Evolutionary conservation across 768 basidiomycete genomes (phyloP).

Genomic region (Mycena galericulata): DNA sequence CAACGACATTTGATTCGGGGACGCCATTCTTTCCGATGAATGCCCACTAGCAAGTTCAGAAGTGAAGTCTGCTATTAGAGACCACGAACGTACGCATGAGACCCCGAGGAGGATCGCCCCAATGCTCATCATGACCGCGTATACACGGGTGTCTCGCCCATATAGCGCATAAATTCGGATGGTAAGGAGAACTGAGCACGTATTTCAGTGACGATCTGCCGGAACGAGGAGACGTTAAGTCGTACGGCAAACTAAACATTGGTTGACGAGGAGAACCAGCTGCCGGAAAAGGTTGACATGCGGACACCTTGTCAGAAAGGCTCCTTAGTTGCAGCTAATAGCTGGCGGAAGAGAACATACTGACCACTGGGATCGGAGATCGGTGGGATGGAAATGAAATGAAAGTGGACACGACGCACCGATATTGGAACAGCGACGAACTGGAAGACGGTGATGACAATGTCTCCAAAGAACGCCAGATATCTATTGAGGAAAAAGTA

Average conservation of each 20-base stretch:
- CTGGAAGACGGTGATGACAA: slow-evolving; percentile 7
- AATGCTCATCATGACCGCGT: neutral
- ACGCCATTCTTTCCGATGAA: slow-evolving; percentile 9
- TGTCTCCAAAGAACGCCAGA: slow-evolving; percentile 23
- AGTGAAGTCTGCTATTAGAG: neutral
- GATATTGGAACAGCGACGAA: slow-evolving; percentile 14
- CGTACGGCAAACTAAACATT: slow-evolving; percentile 18
- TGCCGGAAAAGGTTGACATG: slow-evolving; percentile 27
- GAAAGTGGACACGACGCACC: slow-evolving; percentile 5
- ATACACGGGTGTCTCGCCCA: slow-evolving; percentile 1
- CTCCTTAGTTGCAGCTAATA: neutral
- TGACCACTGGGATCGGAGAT: neutral
- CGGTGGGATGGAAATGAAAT: no score
- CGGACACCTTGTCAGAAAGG: neutral
- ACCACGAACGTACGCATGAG: slow-evolving; percentile 1
- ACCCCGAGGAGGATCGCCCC: slow-evolving; percentile 6
- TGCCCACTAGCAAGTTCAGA: slow-evolving; percentile 4
- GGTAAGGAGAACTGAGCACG: slow-evolving; percentile 9
- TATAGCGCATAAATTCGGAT: slow-evolving; percentile 28
- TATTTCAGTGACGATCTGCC: neutral
- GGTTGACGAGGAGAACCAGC: slow-evolving; percentile 22
- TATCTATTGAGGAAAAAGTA: slow-evolving; percentile 28
- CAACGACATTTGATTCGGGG: slow-evolving; percentile 2
- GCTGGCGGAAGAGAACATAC: neutral
- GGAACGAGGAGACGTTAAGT: neutral